Percentiles rank a stretch among this genome's conserved stretches.
Conservation (phyloP, 805 yeast genomes). For the Candida ascalaphidarum region DNA sequence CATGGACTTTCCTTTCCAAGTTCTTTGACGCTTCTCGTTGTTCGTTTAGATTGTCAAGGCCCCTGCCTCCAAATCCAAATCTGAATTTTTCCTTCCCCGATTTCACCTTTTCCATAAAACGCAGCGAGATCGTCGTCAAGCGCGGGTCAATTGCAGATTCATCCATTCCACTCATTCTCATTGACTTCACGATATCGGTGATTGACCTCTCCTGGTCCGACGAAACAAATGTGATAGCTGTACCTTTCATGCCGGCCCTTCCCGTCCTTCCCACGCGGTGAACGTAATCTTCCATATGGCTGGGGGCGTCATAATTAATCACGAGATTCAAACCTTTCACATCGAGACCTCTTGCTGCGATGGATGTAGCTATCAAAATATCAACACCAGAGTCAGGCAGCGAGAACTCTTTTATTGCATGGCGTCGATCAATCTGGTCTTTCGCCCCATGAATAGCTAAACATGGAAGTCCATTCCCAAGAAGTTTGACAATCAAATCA, state of each 20-base stretch:
- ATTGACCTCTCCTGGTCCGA: constrained; percentile 56
- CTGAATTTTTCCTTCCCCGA: constrained; percentile 55
- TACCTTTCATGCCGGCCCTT: constrained; percentile 79
- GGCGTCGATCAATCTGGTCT: constrained; percentile 74
- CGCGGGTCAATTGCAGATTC: constrained; percentile 41
- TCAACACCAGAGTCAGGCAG: constrained; percentile 44
- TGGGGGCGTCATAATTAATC: constrained; percentile 55
- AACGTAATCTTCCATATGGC: constrained; percentile 70
- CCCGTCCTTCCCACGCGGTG: constrained; percentile 97
- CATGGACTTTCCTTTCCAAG: constrained; percentile 42
- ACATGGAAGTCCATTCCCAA: constrained; percentile 47
- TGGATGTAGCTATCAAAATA: constrained; percentile 82
- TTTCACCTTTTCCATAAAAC: constrained; percentile 53
- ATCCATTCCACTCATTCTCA: constrained; percentile 43
- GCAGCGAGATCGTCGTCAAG: constrained; percentile 40
- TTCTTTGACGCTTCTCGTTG: constrained; percentile 42
- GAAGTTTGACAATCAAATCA: constrained; percentile 44
- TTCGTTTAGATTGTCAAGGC: constrained; percentile 70
- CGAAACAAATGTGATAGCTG: constrained; percentile 51
- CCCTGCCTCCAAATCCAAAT: constrained; percentile 91
- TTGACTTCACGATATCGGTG: constrained; percentile 60
- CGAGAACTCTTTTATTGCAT: constrained; percentile 61
- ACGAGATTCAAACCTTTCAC: constrained; percentile 81
- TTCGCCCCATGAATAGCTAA: constrained; percentile 87
- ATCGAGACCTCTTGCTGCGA: constrained; percentile 92